Base-by-base conservation (phyloP, 169 alveolate genomes). In the Toxoplasma gondii region DNA sequence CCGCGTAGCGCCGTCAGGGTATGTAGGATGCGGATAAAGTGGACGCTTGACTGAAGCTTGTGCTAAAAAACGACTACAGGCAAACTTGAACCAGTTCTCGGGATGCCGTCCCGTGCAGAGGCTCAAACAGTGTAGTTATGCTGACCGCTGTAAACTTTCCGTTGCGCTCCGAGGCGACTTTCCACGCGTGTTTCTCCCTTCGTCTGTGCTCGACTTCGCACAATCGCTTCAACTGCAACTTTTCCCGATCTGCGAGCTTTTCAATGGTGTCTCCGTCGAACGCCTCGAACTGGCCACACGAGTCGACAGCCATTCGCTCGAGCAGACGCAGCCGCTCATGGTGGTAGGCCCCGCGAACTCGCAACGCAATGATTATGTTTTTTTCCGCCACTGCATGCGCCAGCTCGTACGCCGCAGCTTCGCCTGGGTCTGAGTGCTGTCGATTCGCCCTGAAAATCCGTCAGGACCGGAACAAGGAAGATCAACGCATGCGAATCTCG, bases 131-230 rank as follows among this genome's bases (percentile, higher is more conserved):
- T 49, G 58, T 49, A 4, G 58, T 12, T 4, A 49, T 19, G 34
- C 93, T 45, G 39, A 91, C 93, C 49, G 93, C 93, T 27, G 93
- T 34, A 34, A 81, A 81, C 74, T 91, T 91, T 22, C 93, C 93
- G 74, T 91, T 91, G 39, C 74, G 69, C 36, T 91, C 93, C 39
- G 54, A 83, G 7, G 82, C 93, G 78, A 64, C 54, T 49, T 58
- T 31, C 88, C 88, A 39, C 24, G 82, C 82, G 78, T 19, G 54
- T n/a, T 74, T 53, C 45, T 91, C 93, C 38, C 93, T 38, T 12
- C 93, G 67, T 29, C 54, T 4, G 70, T 69, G 88, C 53, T 91
- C 93, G 38, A 54, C 74, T 41, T 80, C 88, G 88, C 93, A 91
- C 58, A 81, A 41, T 7, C 67, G 69, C 45, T 74, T 91, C 0